Percentiles rank a stretch among this genome's conserved stretches.
Conservation (phyloP, 179 eudicot species). For the Corrigiola litoralis region DNA sequence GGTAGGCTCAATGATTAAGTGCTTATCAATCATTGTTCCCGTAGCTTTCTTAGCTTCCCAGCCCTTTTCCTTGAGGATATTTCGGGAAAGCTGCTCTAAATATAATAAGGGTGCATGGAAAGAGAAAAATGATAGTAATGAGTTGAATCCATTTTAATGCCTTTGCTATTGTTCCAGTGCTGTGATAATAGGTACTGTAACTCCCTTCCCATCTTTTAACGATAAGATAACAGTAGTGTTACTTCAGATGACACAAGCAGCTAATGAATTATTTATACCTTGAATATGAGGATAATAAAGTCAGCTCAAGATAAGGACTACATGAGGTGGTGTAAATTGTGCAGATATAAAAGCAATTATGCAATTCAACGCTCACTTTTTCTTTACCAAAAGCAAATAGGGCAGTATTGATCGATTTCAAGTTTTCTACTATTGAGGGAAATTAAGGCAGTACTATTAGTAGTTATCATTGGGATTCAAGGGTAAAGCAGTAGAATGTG, state of each 20-base stretch:
- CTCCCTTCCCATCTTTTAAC: too few species aligned
- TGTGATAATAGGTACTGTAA: too few species aligned
- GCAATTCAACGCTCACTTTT: neutral
- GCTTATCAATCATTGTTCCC: neutral
- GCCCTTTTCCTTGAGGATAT: neutral
- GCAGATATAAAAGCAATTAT: too few species aligned
- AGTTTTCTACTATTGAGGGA: neutral
- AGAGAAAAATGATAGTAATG: too few species aligned
- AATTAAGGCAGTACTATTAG: too few species aligned
- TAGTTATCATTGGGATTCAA: too few species aligned
- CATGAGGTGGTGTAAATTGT: neutral
- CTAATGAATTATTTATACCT: neutral
- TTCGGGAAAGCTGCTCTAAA: neutral
- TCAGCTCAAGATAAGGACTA: neutral
- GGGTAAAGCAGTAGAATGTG: too few species aligned
- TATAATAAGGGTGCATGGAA: neutral
- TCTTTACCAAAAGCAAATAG: too few species aligned
- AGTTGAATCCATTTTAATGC: too few species aligned
- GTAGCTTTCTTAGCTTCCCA: too few species aligned
- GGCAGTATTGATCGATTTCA: neutral
- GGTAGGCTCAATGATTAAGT: neutral
- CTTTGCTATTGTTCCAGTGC: too few species aligned
- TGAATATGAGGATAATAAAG: neutral
- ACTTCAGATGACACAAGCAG: neutral
- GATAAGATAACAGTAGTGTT: too few species aligned